Conservation (phyloP, 1,139 yeast genomes). For the Lodderomyces parapsilosis region DNA sequence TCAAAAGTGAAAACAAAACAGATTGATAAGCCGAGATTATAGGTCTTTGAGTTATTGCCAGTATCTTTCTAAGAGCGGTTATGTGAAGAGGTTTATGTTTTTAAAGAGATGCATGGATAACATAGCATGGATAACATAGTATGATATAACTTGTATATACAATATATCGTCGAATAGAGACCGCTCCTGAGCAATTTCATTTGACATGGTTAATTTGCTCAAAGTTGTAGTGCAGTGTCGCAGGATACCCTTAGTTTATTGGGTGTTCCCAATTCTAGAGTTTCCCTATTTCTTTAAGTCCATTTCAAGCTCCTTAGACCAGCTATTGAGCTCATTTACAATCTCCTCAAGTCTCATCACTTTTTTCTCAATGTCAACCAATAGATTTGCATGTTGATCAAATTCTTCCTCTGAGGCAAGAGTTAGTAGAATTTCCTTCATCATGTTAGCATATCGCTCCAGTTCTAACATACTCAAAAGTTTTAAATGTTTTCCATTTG, state of each 20-base stretch:
- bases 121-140: not conserved
- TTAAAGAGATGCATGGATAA: too few relatives aligned
- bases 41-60: slow-evolving; percentile 3
- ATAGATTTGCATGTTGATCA: slow-evolving; percentile 22
- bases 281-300: not conserved
- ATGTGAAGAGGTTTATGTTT: not conserved
- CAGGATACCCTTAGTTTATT: too few relatives aligned
- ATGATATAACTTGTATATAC: not conserved
- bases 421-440: not conserved
- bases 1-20: slow-evolving; percentile 17
- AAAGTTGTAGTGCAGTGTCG: too few relatives aligned
- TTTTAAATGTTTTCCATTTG: slow-evolving; percentile 29
- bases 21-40: slow-evolving; percentile 34
- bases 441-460: not conserved
- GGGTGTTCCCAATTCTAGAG: not conserved
- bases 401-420: slow-evolving; percentile 30
- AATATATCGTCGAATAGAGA: not conserved
- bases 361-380: slow-evolving; percentile 45
- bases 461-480: slow-evolving; percentile 29
- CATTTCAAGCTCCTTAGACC: slow-evolving; percentile 51
- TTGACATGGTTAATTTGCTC: not conserved
- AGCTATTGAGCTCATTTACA: slow-evolving; percentile 56
- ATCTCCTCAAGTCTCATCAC: slow-evolving; percentile 46
- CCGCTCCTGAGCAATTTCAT: too few relatives aligned
- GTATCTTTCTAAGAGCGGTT: not conserved